phyloP scores from a whole-genome alignment of 1,284 basidiomycete genomes.

The Termitomyces sp. region DNA sequence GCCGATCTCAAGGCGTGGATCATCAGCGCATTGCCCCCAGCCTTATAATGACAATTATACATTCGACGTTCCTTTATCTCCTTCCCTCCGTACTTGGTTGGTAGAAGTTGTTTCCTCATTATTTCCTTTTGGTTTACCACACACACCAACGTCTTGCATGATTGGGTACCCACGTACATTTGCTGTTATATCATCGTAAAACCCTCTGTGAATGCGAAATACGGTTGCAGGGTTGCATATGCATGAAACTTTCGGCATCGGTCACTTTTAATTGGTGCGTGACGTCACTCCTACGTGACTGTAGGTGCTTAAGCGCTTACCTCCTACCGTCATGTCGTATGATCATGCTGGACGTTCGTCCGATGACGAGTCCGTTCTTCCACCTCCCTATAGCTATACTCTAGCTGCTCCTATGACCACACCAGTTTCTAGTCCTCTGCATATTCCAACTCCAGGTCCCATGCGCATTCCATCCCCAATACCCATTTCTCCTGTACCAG shows the following conservation, averaged over 20 bases:
- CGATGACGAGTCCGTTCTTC: not conserved
- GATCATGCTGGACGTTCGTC: not conserved
- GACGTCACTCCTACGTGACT: not conserved
- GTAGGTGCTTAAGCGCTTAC: no score
- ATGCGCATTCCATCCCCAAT: not conserved
- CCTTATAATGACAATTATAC: not conserved
- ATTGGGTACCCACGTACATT: not conserved
- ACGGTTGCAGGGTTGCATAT: no score
- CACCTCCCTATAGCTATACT: slow-evolving; percentile 4
- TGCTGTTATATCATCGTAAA: no score
- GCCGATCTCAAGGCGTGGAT: slow-evolving; percentile 62
- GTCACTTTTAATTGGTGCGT: no score
- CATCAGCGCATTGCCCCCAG: slow-evolving; percentile 42
- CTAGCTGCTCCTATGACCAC: not conserved
- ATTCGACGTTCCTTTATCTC: not conserved
- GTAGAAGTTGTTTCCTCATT: not conserved
- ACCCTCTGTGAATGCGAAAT: no score
- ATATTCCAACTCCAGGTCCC: not conserved
- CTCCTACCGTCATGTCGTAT: slow-evolving; percentile 2
- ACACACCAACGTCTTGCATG: not conserved
- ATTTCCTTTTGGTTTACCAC: not conserved
- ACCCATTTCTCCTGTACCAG: not conserved
- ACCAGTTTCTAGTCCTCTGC: not conserved
- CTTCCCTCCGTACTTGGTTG: not conserved
- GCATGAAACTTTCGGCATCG: no score